These are phyloP conservation scores for Croton laevigatus DNA, from an alignment of 441 rosid genomes.

Conservation along the genomic window DNA sequence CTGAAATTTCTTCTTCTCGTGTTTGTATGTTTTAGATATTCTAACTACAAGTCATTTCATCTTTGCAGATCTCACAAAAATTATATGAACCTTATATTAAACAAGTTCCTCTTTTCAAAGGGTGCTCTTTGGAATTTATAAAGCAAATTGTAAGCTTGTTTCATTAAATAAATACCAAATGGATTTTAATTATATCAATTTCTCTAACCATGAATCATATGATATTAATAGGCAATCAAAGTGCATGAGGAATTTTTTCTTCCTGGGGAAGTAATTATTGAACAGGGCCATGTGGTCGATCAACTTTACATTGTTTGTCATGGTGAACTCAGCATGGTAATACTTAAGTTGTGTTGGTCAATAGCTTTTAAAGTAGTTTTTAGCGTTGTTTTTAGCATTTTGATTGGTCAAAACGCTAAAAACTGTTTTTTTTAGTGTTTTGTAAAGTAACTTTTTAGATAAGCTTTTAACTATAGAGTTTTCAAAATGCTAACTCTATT, in stretches of 20 bases:
- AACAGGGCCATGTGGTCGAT: slow-evolving; percentile 68
- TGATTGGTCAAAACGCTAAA: too few relatives aligned
- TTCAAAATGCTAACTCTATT: too few relatives aligned
- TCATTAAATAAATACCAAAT: neutral
- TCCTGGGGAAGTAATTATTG: slow-evolving; percentile 80
- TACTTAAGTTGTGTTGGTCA: neutral
- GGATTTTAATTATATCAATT: neutral
- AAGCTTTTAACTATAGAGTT: too few relatives aligned
- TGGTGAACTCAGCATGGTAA: slow-evolving; percentile 59
- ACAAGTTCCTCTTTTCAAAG: slow-evolving; percentile 60
- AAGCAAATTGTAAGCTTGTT: slow-evolving; percentile 64
- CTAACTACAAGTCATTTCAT: neutral
- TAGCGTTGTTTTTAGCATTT: too few relatives aligned
- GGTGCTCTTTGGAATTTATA: slow-evolving; percentile 69
- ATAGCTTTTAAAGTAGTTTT: too few relatives aligned
- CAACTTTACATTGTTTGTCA: slow-evolving; percentile 83
- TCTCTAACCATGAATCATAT: neutral
- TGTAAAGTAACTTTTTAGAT: too few relatives aligned
- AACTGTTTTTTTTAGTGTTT: too few relatives aligned
- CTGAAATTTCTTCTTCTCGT: neutral
- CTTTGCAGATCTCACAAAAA: slow-evolving; percentile 55
- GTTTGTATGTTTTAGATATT: neutral
- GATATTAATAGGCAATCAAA: slow-evolving; percentile 44
- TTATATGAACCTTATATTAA: slow-evolving; percentile 60
- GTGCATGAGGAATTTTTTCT: slow-evolving; percentile 82